Evolutionary conservation across 176 grass and related monocot species (phyloP), one percentile per base, ranked within the genome.

Genomic region (Oryza brachyantha): DNA sequence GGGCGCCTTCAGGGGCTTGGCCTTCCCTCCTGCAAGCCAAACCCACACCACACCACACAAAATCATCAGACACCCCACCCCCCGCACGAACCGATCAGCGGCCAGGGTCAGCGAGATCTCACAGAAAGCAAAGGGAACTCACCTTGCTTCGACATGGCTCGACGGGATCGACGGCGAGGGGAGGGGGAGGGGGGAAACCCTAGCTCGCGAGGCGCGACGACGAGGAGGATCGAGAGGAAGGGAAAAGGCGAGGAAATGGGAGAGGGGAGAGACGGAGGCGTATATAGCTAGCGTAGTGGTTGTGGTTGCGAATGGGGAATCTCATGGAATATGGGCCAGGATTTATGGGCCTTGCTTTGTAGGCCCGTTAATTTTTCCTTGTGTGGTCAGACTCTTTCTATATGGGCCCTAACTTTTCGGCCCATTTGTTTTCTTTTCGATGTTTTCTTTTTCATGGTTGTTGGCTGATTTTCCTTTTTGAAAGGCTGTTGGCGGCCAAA

Each of bases 1-100:
- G 72, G 92, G 79, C 27, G 75, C 66, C 86, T 94, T 94, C 11
- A 94, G 66, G 19, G 92, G 92, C 86, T 94, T 94, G 35, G 79
- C 78, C 80, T 91, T 91, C 66, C 92, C 92, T 86, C 92, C 92
- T 94, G 77, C 86, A 48, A 52, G n/a, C 0, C 48, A n/a, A 77
- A 73, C 58, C 13, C 10, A 80, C 36, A n/a, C 14, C 31, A 32
- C 36, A 21, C 7, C 66, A 19, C 40, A 26, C 76, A 52, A 40
- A 75, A 5, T 68, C 31, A 24, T 86, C 75, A 46, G 71, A 65
- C n/a, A n/a, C n/a, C n/a, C n/a, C n/a, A n/a, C n/a, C 68, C 21
- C 39, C 42, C 64, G 31, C 64, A 37, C 19, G 34, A 68, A 73
- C 54, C 50, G 2, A 81, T 72, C 38, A 32, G 27, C 60, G 12